These are phyloP conservation scores for Tylopilus rubrobrunneus DNA, from an alignment of 768 basidiomycete species.

Conservation along the genomic window DNA sequence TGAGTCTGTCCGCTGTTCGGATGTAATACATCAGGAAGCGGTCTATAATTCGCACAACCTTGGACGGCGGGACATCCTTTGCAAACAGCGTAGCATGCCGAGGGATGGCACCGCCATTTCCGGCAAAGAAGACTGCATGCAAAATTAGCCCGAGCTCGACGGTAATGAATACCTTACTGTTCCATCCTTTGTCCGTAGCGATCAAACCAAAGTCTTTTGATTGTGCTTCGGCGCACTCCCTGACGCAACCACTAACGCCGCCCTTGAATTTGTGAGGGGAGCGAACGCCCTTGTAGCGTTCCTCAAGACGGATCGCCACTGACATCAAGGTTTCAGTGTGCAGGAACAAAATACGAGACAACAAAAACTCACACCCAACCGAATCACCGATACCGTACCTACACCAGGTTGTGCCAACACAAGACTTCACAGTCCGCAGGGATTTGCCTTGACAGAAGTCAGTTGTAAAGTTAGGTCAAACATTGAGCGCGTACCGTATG, in stretches of 20 bases:
- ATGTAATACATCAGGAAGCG: constrained; percentile 69
- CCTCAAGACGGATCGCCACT: constrained; percentile 67
- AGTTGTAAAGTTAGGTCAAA: not conserved
- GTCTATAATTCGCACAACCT: constrained; percentile 59
- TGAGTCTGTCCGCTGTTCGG: constrained; percentile 65
- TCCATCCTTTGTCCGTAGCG: constrained; percentile 80
- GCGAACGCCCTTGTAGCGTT: constrained; percentile 66
- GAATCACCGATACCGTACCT: constrained; percentile 73
- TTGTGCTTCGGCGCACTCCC: constrained; percentile 79
- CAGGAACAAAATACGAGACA: not conserved
- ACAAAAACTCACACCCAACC: constrained; percentile 42
- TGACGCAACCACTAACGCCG: constrained; percentile 69
- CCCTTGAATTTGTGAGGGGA: constrained; percentile 76
- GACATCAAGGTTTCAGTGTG: not conserved
- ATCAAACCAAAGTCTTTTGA: constrained; percentile 73
- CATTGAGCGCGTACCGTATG: constrained; percentile 49
- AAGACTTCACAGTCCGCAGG: constrained; percentile 72
- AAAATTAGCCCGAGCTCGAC: not conserved
- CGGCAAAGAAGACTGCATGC: constrained; percentile 45
- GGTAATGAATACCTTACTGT: constrained; percentile 34
- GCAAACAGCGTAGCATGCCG: constrained; percentile 65
- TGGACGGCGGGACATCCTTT: constrained; percentile 61
- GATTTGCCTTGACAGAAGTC: constrained; percentile 32
- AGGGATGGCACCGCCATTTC: constrained; percentile 64
- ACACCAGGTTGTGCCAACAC: constrained; percentile 72